Conservation (phyloP, 805 yeast genomes). For the Zygosaccharomyces pseudorouxii region DNA sequence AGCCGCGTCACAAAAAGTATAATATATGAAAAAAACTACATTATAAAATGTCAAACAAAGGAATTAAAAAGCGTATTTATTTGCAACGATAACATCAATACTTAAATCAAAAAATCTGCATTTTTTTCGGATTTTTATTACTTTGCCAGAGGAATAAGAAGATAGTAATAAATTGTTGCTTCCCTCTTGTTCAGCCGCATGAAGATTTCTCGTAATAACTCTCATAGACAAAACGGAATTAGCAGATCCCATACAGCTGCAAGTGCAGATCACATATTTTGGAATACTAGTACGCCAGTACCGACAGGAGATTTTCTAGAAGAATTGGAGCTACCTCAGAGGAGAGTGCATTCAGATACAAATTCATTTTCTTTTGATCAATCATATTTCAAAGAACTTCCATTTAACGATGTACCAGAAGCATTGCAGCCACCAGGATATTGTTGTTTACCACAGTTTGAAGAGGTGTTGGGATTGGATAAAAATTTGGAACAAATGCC, state of each 20-base stretch:
- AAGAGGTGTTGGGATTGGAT: constrained; percentile 9
- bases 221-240: neutral
- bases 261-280: neutral
- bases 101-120: no score
- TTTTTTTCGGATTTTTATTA: neutral
- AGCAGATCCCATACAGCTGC: neutral
- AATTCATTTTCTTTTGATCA: neutral
- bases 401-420: neutral
- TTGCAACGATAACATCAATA: neutral
- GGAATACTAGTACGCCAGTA: neutral
- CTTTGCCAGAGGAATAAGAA: neutral
- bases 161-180: neutral
- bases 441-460: constrained; percentile 6
- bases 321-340: neutral
- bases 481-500: constrained; percentile 8
- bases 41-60: neutral
- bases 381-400: neutral
- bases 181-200: neutral
- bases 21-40: neutral
- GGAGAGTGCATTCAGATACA: neutral
- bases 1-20: constrained; percentile 3
- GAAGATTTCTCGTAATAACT: neutral
- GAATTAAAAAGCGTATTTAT: neutral
- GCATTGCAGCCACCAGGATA: neutral
- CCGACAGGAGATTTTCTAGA: neutral